Percentiles rank a stretch among this genome's conserved stretches.
Evolutionary conservation across 1,139 yeast genomes (phyloP).

Genomic region (Lodderomyces beijingensis): DNA sequence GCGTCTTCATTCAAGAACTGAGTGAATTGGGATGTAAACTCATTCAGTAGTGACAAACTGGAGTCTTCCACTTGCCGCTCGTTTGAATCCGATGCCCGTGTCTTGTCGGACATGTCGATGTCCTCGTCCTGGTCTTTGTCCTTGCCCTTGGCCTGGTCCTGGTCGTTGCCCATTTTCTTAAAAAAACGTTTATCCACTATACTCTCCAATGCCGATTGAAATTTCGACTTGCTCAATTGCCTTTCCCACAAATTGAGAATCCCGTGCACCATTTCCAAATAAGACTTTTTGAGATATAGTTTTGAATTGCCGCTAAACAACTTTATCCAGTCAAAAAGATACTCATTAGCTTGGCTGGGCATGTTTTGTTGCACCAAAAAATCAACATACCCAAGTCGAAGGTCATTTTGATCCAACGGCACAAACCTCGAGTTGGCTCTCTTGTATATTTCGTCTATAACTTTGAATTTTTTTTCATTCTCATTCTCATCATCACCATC

Average conservation of each 20-base stretch:
- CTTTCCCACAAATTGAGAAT: constrained; percentile 19
- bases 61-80: constrained; percentile 1
- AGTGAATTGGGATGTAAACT: constrained; percentile 12
- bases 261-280: constrained; percentile 16
- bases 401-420: constrained; percentile 34
- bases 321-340: constrained; percentile 24
- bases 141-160: constrained; percentile 3
- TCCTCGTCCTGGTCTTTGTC: background rate
- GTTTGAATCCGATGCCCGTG: too few species aligned
- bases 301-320: constrained; percentile 19
- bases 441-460: constrained; percentile 30
- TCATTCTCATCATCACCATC: too few species aligned
- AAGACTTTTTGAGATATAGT: constrained; percentile 10
- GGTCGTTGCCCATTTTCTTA: constrained; percentile 9
- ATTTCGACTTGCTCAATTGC: constrained; percentile 7
- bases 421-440: constrained; percentile 43
- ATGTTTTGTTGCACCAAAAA: constrained; percentile 23
- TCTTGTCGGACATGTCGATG: background rate
- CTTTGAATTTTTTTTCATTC: constrained; percentile 19
- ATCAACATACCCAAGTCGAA: constrained; percentile 41
- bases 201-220: constrained; percentile 12
- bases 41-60: background rate
- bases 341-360: constrained; percentile 23
- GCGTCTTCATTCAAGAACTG: constrained; percentile 29
- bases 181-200: constrained; percentile 17